phyloP scores from a whole-genome alignment of 768 basidiomycete genomes.

The Mycena galericulata region DNA sequence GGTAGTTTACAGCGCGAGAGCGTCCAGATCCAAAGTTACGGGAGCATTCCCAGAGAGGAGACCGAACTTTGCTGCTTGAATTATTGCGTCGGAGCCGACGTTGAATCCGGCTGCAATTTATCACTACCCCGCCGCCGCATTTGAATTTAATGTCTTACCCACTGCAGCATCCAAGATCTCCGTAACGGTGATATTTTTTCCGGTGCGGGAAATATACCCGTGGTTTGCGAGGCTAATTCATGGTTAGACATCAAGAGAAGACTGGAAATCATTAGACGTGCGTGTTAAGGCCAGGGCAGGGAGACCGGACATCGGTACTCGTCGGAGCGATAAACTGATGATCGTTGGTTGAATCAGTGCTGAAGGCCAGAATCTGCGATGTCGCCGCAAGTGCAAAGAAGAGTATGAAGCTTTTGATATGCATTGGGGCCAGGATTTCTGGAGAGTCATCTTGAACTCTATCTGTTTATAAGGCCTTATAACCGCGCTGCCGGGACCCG shows the following conservation, averaged over 20 bases:
- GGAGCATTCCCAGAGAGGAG: not conserved
- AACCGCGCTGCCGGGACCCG: no score
- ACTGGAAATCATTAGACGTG: not conserved
- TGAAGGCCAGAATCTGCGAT: no score
- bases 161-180: not conserved
- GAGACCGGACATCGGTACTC: not conserved
- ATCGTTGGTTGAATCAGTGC: no score
- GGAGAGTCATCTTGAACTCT: no score
- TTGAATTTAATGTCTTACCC: not conserved
- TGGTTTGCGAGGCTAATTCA: constrained; percentile 21
- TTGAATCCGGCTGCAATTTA: constrained; percentile 12
- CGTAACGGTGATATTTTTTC: not conserved
- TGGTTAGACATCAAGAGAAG: no score
- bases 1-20: not conserved
- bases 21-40: not conserved
- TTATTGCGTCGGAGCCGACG: constrained; percentile 5
- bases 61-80: constrained; percentile 6
- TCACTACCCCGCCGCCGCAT: no score
- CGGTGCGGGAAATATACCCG: constrained; percentile 1
- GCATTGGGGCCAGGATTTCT: no score
- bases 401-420: no score
- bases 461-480: no score
- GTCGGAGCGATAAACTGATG: no score
- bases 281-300: constrained; percentile 13
- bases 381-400: no score